Evolutionary conservation across 805 yeast species (phyloP).

Genomic region (Candida sonorensis): DNA sequence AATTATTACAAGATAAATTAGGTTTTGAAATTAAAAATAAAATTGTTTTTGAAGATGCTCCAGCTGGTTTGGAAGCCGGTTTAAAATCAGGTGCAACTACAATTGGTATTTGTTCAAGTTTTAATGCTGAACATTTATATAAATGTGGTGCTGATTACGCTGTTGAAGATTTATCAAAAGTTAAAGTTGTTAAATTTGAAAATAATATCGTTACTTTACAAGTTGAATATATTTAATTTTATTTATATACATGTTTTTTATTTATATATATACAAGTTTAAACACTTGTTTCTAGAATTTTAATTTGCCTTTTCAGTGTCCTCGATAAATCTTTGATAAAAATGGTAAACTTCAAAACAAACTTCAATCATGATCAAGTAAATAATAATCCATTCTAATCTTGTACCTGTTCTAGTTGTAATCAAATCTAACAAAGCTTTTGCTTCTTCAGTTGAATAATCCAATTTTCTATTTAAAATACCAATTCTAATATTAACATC

Average conservation of each 20-base stretch:
- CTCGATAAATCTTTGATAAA: slow-evolving; percentile 44
- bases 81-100: slow-evolving; percentile 76
- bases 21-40: slow-evolving; percentile 26
- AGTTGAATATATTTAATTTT: slow-evolving; percentile 25
- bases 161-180: slow-evolving; percentile 62
- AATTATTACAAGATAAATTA: slow-evolving; percentile 33
- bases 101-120: slow-evolving; percentile 79
- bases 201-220: slow-evolving; percentile 32
- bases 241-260: neutral
- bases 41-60: slow-evolving; percentile 84
- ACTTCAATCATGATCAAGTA: slow-evolving; percentile 80
- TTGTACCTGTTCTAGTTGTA: slow-evolving; percentile 67
- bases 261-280: slow-evolving; percentile 4
- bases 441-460: slow-evolving; percentile 86
- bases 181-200: slow-evolving; percentile 52
- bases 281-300: slow-evolving; percentile 4
- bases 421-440: slow-evolving; percentile 68
- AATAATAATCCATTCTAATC: slow-evolving; percentile 86
- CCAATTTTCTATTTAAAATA: slow-evolving; percentile 77
- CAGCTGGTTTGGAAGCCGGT: slow-evolving; percentile 82
- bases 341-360: slow-evolving; percentile 70
- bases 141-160: slow-evolving; percentile 78
- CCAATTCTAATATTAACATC: slow-evolving; percentile 75
- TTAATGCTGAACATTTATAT: slow-evolving; percentile 60
- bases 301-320: too few relatives aligned